These are phyloP conservation scores for Ostreobium quekettii DNA, from an alignment of 139 green algal genomes.

Conservation along the genomic window DNA sequence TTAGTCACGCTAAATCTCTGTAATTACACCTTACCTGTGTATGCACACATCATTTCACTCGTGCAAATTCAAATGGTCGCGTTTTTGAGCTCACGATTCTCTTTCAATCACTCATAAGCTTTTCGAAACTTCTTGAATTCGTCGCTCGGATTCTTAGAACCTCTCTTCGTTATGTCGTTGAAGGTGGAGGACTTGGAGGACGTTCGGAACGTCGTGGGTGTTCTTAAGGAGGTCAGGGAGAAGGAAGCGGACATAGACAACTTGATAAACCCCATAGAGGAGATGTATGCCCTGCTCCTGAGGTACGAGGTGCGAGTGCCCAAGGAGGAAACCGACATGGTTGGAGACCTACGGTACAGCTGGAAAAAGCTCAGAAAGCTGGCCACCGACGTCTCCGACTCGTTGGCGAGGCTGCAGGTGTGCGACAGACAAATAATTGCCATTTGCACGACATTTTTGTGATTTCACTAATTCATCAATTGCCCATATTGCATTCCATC, in stretches of 20 bases:
- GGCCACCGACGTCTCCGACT: conserved; percentile 66
- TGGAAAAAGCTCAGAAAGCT: conserved; percentile 88
- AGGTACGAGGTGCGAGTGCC: conserved; percentile 81
- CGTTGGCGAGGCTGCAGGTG: conserved; percentile 69
- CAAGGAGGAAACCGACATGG: conserved; percentile 84
- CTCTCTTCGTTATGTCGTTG: background rate
- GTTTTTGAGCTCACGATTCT: too few relatives aligned
- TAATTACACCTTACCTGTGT: too few relatives aligned
- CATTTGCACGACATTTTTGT: background rate
- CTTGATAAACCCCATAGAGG: conserved; percentile 81
- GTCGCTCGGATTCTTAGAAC: too few relatives aligned
- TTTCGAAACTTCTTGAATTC: too few relatives aligned
- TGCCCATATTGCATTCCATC: too few relatives aligned
- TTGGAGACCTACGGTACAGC: conserved; percentile 76
- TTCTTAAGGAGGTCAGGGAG: conserved; percentile 77
- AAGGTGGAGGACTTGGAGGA: conserved; percentile 73
- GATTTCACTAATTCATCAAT: too few relatives aligned
- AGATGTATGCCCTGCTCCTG: conserved; percentile 84
- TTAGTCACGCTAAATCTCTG: too few relatives aligned
- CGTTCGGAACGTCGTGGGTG: conserved; percentile 68
- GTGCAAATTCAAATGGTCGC: too few relatives aligned
- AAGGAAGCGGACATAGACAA: conserved; percentile 80
- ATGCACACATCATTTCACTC: too few relatives aligned
- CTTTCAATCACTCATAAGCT: too few relatives aligned
- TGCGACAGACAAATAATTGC: conserved; percentile 25